Evolutionary conservation across 129 eudicot species (phyloP).

Genomic region (Kitagawia praeruptora): DNA sequence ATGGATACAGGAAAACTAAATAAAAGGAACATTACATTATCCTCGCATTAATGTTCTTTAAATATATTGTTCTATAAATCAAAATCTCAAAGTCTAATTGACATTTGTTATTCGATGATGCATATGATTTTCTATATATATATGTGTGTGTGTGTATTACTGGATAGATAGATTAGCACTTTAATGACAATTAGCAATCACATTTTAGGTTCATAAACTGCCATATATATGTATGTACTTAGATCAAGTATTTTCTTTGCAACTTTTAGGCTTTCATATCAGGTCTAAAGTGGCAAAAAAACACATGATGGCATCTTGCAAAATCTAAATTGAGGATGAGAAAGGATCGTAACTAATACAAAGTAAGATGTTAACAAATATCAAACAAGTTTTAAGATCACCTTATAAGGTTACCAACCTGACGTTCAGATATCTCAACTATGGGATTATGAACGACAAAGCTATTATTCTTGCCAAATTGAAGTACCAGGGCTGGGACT

Average conservation of each 20-base stretch:
- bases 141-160: no score
- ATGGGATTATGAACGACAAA: conserved; percentile 64
- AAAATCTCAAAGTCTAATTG: background rate
- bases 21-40: no score
- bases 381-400: background rate
- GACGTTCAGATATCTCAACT: conserved; percentile 38
- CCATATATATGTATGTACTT: background rate
- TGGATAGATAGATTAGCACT: background rate
- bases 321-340: background rate
- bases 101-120: background rate
- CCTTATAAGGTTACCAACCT: no score
- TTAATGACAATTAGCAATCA: background rate
- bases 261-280: background rate
- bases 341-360: background rate
- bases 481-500: conserved; percentile 55
- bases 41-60: background rate
- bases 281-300: background rate
- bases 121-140: background rate
- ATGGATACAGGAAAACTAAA: background rate
- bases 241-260: background rate
- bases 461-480: conserved; percentile 51
- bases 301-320: background rate
- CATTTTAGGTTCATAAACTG: background rate
- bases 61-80: background rate
- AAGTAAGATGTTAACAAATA: background rate